Evolutionary conservation across 2,329 filamentous ascomycete genomes (phyloP).

Genomic region (Dichotomopilus funicola): DNA sequence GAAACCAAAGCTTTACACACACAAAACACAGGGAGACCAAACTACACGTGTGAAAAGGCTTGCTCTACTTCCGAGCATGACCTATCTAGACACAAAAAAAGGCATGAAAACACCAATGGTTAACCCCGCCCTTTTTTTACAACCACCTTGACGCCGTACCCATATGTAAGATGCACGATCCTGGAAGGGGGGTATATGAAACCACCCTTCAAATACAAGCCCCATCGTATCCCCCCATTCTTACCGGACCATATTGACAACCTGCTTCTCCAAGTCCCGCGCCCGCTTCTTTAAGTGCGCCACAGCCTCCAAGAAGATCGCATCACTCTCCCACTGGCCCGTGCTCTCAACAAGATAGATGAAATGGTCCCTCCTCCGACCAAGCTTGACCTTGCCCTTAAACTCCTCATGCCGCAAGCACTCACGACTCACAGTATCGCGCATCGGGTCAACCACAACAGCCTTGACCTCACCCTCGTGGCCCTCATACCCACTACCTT

Average conservation of each 20-base stretch:
- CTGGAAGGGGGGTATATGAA: slow-evolving; percentile 13
- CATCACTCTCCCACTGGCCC: slow-evolving; percentile 90
- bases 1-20: neutral
- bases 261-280: slow-evolving; percentile 61
- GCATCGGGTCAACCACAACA: slow-evolving; percentile 81
- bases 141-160: slow-evolving; percentile 19
- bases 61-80: neutral
- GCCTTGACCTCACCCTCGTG: slow-evolving; percentile 78
- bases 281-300: slow-evolving; percentile 83
- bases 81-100: slow-evolving; percentile 1
- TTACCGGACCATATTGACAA: slow-evolving; percentile 56
- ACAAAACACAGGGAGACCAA: neutral
- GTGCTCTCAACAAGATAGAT: slow-evolving; percentile 95
- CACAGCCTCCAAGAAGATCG: slow-evolving; percentile 85
- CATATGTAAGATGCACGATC: slow-evolving; percentile 12
- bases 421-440: slow-evolving; percentile 91
- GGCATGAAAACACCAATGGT: slow-evolving; percentile 1
- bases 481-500: slow-evolving; percentile 62
- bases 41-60: neutral
- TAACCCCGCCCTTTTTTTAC: slow-evolving; percentile 4
- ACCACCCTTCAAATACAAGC: neutral
- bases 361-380: slow-evolving; percentile 87
- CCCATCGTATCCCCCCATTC: too few relatives aligned
- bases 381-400: slow-evolving; percentile 89
- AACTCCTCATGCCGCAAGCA: slow-evolving; percentile 89